Evolutionary conservation across 352 stramenopile genomes (phyloP), one percentile per base, ranked within the genome.

Genomic region (Globisporangium cederbergense): DNA sequence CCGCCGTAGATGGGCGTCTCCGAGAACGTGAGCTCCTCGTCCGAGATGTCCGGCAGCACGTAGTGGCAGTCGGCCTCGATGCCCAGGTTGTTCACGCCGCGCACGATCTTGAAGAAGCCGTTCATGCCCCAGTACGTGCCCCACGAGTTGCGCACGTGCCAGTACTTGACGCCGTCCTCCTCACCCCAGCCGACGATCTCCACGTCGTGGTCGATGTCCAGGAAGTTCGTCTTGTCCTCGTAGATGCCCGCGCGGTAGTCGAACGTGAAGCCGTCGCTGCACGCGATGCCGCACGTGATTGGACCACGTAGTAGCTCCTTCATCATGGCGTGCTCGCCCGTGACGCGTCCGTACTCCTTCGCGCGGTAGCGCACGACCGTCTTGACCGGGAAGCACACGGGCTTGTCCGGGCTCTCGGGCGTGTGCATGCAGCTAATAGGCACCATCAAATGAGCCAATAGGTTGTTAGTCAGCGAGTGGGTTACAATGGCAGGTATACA

Each of bases 71-170:
- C 74, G 16, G 66, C 66, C 61, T 97, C 91, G 22, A 97, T 94
- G 13, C 73, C 83, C 36, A 96, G 73, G 74, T 93, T 90, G 86
- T 97, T 96, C 16, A 73, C 67, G 25, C 90, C 90, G 40, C 83
- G 77, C 42, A 89, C 74, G 58, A 99, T 86, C 54, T 89, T 81
- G 79, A 98, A 96, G 75, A 92, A 98, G 51, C 96, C 96, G 62
- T 96, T 91, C 79, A 97, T 90, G 52, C 93, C 93, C 92, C 92
- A 97, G 43, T 63, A 85, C 62, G 93, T 86, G 53, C 91, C 93
- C 90, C 96, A 75, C 66, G 85, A 83, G 93, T 98, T 96, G 54
- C 96, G 88, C 46, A 97, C 82, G 75, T 97, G 91, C 94, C 94
- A 98, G 76, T 96, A 98, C 72, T 93, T 89, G 65, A 86, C 66